phyloP scores from a whole-genome alignment of 2,329 filamentous ascomycete genomes.

The Hymenoscyphus infarciens region DNA sequence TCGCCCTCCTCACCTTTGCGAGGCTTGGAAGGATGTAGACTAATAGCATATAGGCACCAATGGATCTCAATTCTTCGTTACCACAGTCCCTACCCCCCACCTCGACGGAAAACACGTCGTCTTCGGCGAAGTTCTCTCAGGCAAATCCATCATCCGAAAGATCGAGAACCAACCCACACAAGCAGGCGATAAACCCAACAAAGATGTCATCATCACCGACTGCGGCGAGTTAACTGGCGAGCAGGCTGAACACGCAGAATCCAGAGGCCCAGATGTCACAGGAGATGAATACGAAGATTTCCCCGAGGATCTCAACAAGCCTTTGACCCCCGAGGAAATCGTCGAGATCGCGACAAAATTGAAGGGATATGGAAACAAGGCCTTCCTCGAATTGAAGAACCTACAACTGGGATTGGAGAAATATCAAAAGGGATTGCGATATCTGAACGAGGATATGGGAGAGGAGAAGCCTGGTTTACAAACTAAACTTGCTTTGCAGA shows the following conservation, averaged over 20 bases:
- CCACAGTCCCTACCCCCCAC: conserved; percentile 90
- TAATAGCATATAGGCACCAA: conserved; percentile 66
- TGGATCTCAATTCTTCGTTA: conserved; percentile 97
- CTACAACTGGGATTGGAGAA: conserved; percentile 72
- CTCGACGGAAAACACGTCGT: conserved; percentile 96
- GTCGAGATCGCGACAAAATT: conserved; percentile 77
- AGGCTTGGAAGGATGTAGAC: conserved; percentile 8
- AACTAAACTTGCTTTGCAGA: conserved; percentile 62
- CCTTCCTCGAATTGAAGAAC: conserved; percentile 75
- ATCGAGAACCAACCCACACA: conserved; percentile 81
- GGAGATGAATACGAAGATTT: conserved; percentile 95
- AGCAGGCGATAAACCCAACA: conserved; percentile 70
- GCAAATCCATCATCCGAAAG: conserved; percentile 85
- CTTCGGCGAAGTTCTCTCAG: conserved; percentile 88
- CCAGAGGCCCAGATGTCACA: conserved; percentile 70
- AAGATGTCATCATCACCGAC: conserved; percentile 71
- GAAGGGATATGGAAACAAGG: conserved; percentile 89
- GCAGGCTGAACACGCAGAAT: conserved; percentile 62
- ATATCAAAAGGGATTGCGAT: conserved; percentile 90
- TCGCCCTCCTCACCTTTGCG: neutral
- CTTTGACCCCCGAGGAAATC: conserved; percentile 60
- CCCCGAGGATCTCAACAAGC: conserved; percentile 73
- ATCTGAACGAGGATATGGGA: conserved; percentile 80
- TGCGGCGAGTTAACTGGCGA: conserved; percentile 80
- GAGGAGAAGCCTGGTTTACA: conserved; percentile 68